Percentiles rank a stretch among this genome's conserved stretches.
These are phyloP conservation scores for Dothideomycetidae sp. DNA, from an alignment of 2,329 filamentous ascomycete genomes.

Conservation along the genomic window DNA sequence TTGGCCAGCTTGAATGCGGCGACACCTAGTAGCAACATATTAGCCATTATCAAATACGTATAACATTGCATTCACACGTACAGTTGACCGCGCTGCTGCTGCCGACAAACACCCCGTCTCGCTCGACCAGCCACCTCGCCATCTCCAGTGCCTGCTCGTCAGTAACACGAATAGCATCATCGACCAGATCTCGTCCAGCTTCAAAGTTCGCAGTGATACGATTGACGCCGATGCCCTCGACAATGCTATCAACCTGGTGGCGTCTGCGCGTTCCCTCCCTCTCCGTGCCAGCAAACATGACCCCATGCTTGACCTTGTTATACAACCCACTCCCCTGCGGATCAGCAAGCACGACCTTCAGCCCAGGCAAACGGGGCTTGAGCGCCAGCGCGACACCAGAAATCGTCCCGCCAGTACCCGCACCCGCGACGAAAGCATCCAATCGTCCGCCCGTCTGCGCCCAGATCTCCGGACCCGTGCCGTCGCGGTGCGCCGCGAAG, in stretches of 20 bases:
- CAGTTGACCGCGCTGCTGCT: conserved; percentile 97
- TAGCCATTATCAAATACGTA: neutral
- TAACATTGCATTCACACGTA: conserved; percentile 26
- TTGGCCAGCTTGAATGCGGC: conserved; percentile 58
- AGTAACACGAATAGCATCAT: conserved; percentile 77
- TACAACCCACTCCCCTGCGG: conserved; percentile 87
- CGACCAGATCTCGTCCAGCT: conserved; percentile 67
- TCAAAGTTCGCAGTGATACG: conserved; percentile 90
- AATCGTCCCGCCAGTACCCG: conserved; percentile 87
- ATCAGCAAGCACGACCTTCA: conserved; percentile 74
- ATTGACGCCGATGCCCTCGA: conserved; percentile 93
- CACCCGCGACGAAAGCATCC: conserved; percentile 83
- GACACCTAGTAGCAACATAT: conserved; percentile 37
- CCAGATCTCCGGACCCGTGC: conserved; percentile 83
- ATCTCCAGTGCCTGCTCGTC: conserved; percentile 83
- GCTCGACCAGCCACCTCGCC: conserved; percentile 93
- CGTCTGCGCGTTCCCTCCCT: conserved; percentile 78
- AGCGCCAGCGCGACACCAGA: conserved; percentile 73
- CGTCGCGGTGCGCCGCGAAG: conserved; percentile 65
- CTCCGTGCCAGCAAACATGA: conserved; percentile 88
- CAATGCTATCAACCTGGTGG: conserved; percentile 86
- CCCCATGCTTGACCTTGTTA: conserved; percentile 81
- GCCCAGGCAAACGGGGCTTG: conserved; percentile 51
- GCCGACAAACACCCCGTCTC: conserved; percentile 86
- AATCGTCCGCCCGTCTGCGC: conserved; percentile 58